Base-by-base conservation (phyloP, 371 early-diverging fungal genomes). In the Mucor racemosus region DNA sequence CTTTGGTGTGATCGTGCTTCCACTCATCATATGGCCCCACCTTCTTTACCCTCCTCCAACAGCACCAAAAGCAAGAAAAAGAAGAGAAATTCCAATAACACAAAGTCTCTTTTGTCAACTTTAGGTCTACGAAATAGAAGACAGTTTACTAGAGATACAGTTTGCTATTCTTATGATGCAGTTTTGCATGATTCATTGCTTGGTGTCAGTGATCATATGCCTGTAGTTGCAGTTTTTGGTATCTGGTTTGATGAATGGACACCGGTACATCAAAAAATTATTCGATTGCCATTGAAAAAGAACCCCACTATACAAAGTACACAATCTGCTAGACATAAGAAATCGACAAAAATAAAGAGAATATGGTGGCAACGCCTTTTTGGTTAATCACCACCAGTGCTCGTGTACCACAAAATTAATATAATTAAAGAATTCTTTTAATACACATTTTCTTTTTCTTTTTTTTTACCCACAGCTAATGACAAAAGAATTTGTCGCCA, bases 161-260 rank as follows among this genome's bases (percentile, higher is more conserved):
- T 72, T 10, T 80, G 80, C 38, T 80, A 69, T 64, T 60, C 67
- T n/a, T 80, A 80, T 58, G 71, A 71, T 38, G 75, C 80, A 17
- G 69, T 80, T 2, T 44, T 80, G 40, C 74, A 80, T 42, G 67
- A 74, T 13, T 57, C 67, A 6, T 41, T 79, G 4, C 60, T 68
- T 26, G 79, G 79, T 56, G 71, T 73, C 13, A 77, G 78, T 53
- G 89, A 89, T 50, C 89, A 89, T 73, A 75, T 80, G 57, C 89
- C 89, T 21, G 88, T 89, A 19, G 78, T 86, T 17, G 89, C 82
- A 10, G 78, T 83, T 6, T 87, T 81, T 77, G 84, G 83, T 0
- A 78, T 86, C 3, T 76, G 71, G 15, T 86, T 87, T 42, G 81
- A 85, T 69, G 74, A 75, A 58, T 76, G 76, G 77, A 46, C 58